phyloP scores from a whole-genome alignment of 2,329 filamentous ascomycete species.

The Zarea fungicola region DNA sequence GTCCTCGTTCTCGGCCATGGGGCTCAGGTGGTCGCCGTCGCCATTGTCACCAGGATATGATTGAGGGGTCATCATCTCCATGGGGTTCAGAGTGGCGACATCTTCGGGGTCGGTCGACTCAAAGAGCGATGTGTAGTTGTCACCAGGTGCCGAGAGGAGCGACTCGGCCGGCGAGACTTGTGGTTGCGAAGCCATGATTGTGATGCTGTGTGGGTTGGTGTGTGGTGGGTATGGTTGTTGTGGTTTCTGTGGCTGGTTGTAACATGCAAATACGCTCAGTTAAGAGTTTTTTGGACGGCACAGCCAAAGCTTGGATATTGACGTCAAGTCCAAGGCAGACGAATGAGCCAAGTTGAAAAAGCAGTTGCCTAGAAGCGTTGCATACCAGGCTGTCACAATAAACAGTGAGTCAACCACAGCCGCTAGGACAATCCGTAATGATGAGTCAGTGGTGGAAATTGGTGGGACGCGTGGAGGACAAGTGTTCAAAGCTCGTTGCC shows the following conservation, averaged over 20 bases:
- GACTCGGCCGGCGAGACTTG: slow-evolving; percentile 48
- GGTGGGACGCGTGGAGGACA: slow-evolving; percentile 20
- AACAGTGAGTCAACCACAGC: slow-evolving; percentile 10
- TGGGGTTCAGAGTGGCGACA: slow-evolving; percentile 34
- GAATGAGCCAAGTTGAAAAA: not conserved
- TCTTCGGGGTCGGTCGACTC: slow-evolving; percentile 25
- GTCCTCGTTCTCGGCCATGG: slow-evolving; percentile 14
- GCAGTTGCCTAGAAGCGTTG: slow-evolving; percentile 7
- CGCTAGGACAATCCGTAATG: slow-evolving; percentile 10
- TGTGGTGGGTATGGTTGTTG: too few species aligned
- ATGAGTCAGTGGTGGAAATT: slow-evolving; percentile 19
- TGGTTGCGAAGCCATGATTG: slow-evolving; percentile 13
- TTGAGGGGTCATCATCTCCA: slow-evolving; percentile 46
- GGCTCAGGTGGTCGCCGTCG: slow-evolving; percentile 4
- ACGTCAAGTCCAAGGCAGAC: slow-evolving; percentile 19
- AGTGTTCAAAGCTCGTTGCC: slow-evolving; percentile 21
- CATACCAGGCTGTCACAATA: slow-evolving; percentile 15
- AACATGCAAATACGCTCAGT: not conserved
- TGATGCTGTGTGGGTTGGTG: slow-evolving; percentile 14
- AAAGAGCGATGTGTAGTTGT: slow-evolving; percentile 47
- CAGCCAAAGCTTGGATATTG: slow-evolving; percentile 7
- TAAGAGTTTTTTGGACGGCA: slow-evolving; percentile 1
- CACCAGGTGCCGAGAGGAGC: slow-evolving; percentile 45
- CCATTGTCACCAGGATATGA: slow-evolving; percentile 30
- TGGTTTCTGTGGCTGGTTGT: slow-evolving; percentile 10